These are phyloP conservation scores for Elaeagnus macrophylla DNA, from an alignment of 306 rosid species.

Conservation along the genomic window DNA sequence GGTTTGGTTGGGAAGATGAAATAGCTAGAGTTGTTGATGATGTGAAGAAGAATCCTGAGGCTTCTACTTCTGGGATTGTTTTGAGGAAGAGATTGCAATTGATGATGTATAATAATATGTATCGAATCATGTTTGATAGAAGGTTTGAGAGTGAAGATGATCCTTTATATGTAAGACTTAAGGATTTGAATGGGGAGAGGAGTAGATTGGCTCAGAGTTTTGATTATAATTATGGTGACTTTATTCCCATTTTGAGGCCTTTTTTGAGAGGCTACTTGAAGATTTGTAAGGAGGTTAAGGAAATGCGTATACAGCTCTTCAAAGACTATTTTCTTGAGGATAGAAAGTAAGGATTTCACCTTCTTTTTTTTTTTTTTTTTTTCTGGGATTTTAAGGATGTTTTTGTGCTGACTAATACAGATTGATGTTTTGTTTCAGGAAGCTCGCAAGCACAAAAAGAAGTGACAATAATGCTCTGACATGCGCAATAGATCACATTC, in stretches of 20 bases:
- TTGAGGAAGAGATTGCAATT: not conserved
- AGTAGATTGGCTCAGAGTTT: conserved; percentile 6
- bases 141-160: conserved; percentile 3
- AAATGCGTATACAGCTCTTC: not conserved
- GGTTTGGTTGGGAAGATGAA: conserved; percentile 1
- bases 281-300: conserved; percentile 4
- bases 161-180: not conserved
- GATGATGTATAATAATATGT: conserved; percentile 5
- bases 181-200: not conserved
- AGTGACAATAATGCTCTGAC: conserved; percentile 1
- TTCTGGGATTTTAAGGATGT: not conserved
- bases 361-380: too few relatives aligned
- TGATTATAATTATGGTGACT: not conserved
- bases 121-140: not conserved
- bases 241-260: conserved; percentile 2
- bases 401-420: too few relatives aligned
- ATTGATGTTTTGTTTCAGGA: not conserved
- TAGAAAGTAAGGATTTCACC: not conserved
- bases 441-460: not conserved
- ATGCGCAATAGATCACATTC: conserved; percentile 2
- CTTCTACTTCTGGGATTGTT: not conserved
- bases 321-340: conserved; percentile 3
- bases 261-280: not conserved
- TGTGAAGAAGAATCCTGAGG: not conserved
- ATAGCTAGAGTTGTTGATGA: not conserved